These are phyloP conservation scores for Saccharomycopsis fermentans DNA, from an alignment of 805 yeast genomes.

Conservation along the genomic window DNA sequence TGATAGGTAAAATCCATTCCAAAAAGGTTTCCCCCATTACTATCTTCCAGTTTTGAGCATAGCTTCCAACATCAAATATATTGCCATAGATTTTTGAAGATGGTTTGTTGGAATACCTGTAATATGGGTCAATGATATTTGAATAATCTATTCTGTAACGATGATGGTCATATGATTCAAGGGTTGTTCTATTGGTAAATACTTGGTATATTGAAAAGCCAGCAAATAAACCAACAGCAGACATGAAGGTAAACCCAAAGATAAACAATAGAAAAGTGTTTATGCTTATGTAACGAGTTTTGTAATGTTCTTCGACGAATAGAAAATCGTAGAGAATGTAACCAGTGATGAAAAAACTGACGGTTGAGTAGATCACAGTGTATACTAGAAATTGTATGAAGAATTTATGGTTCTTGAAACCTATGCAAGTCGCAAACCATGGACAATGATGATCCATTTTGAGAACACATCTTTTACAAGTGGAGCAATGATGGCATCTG, in stretches of 20 bases:
- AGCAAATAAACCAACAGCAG: constrained; percentile 50
- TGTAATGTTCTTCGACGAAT: constrained; percentile 27
- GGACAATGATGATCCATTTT: constrained; percentile 94
- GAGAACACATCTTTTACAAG: constrained; percentile 63
- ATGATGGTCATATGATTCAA: constrained; percentile 57
- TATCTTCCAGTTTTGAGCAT: constrained; percentile 45
- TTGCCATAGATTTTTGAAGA: constrained; percentile 43
- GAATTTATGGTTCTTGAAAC: constrained; percentile 68
- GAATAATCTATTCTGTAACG: constrained; percentile 35
- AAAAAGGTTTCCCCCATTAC: constrained; percentile 62
- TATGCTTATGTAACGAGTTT: constrained; percentile 38
- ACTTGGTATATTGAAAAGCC: constrained; percentile 51
- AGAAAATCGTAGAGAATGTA: constrained; percentile 41
- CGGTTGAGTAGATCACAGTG: constrained; percentile 36
- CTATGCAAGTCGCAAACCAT: constrained; percentile 88
- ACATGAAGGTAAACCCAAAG: constrained; percentile 38
- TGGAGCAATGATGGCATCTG: constrained; percentile 77
- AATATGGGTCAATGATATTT: constrained; percentile 27
- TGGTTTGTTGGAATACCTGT: constrained; percentile 34
- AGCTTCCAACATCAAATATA: constrained; percentile 63
- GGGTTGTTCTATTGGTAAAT: constrained; percentile 61
- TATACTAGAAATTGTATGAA: constrained; percentile 66
- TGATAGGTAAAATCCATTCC: constrained; percentile 66
- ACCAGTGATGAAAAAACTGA: constrained; percentile 33
- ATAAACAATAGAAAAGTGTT: constrained; percentile 53